phyloP scores from a whole-genome alignment of 371 early-diverging fungal genomes.

The Dinochytrium kinnereticum region DNA sequence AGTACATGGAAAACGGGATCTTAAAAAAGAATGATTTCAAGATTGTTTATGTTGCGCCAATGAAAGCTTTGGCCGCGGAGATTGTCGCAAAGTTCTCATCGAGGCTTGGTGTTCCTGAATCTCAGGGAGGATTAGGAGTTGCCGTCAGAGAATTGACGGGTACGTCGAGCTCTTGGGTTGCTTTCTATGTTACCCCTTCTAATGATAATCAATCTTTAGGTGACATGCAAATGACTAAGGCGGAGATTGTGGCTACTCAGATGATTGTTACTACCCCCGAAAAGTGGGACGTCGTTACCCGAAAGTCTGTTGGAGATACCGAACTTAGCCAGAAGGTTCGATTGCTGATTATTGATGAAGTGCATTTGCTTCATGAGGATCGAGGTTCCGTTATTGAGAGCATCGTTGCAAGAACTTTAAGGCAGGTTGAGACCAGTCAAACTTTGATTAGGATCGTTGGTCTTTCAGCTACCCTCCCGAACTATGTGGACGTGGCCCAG shows the following conservation, averaged over 20 bases:
- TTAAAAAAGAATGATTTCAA: conserved; percentile 75
- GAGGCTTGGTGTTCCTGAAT: conserved; percentile 63
- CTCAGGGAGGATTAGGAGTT: conserved; percentile 78
- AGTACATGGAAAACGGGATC: conserved; percentile 55
- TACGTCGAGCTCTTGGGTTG: background rate
- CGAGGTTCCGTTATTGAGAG: conserved; percentile 99
- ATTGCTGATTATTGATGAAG: conserved; percentile 98
- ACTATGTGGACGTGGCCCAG: conserved; percentile 95
- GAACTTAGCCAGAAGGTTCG: conserved; percentile 88
- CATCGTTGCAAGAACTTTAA: conserved; percentile 93
- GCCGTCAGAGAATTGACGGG: conserved; percentile 90
- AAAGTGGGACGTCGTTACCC: conserved; percentile 99
- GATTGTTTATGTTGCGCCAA: conserved; percentile 99
- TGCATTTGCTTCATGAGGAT: conserved; percentile 98
- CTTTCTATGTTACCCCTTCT: background rate
- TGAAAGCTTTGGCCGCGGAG: conserved; percentile 99
- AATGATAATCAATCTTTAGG: conserved; percentile 51
- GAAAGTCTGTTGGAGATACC: conserved; percentile 91
- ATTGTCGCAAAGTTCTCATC: conserved; percentile 90
- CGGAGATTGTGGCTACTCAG: conserved; percentile 89
- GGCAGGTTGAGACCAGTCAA: conserved; percentile 89
- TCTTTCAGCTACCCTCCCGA: conserved; percentile 99
- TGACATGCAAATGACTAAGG: conserved; percentile 95
- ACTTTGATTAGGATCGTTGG: conserved; percentile 97
- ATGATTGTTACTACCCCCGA: conserved; percentile 99